Base-by-base conservation (phyloP, 2,329 filamentous ascomycete genomes). In the Cladorrhinum sp. region DNA sequence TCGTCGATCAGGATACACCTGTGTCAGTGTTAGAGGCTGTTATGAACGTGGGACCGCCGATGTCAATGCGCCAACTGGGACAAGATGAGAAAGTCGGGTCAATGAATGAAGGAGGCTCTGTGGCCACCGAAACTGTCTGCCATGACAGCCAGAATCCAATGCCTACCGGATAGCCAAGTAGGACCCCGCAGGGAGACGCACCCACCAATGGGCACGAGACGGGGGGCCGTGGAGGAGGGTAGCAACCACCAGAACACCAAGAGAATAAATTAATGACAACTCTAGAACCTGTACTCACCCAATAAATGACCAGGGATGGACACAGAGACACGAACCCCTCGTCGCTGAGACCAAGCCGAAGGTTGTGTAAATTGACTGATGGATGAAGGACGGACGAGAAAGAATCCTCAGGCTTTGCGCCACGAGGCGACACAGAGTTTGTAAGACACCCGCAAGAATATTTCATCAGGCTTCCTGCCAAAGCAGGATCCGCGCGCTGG, bases 131-230 rank as follows among this genome's bases (percentile, higher is more conserved):
- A 46, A 46, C 4, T 20, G n/a, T 46, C 42, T 36, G 18, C 42
- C 42, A 18, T 46, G 42, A 7, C 36, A 42, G 6, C 16, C 36
- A 42, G 16, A 42, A n/a, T n/a, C 36, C 36, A 8, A 46, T 46
- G 42, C 57, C 55, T 42, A 49, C 59, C 10, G 39, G 54, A 28
- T 49, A 57, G 54, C 59, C 42, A 53, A 55, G 18, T 12, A 23
- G 28, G 53, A 58, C 63, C 63, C 63, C 57, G 61, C 58, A 63
- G 58, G 56, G 12, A 12, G 21, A 30, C 26, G 28, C 52, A 16
- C 61, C 59, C 52, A 16, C 61, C 59, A 55, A 60, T 60, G 54
- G 54, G 26, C 46, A 14, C 28, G 39, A 39, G 52, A 39, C 49
- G 56, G 28, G 28, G 10, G n/a, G 14, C 21, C 4, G 53, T 55